Evolutionary conservation across 2,329 filamentous ascomycete genomes (phyloP).

Genomic region (Arthrobotrys sinensis): DNA sequence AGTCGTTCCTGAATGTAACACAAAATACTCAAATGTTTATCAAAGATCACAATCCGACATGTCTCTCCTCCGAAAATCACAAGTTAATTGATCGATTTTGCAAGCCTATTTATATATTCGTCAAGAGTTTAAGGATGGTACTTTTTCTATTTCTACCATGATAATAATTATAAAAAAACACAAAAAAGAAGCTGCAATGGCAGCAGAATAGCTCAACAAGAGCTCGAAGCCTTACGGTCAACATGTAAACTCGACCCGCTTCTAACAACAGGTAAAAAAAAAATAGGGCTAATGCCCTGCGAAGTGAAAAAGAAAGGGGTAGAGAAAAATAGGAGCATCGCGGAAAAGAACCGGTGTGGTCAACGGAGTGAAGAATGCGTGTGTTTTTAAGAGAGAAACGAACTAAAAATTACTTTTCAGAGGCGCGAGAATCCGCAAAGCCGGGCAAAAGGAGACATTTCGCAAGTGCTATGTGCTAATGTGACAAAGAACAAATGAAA

Average conservation of each 20-base stretch:
- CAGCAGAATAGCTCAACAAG: not conserved
- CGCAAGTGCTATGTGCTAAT: slow-evolving; percentile 30
- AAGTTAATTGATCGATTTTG: too few relatives aligned
- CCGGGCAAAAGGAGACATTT: slow-evolving; percentile 2
- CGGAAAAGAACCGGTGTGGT: not conserved
- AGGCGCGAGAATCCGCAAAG: slow-evolving; percentile 8
- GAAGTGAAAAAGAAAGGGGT: not conserved
- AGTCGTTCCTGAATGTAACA: too few relatives aligned
- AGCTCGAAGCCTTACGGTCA: not conserved
- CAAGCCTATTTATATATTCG: not conserved
- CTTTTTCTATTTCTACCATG: slow-evolving; percentile 27
- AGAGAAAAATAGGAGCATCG: not conserved
- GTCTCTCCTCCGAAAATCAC: too few relatives aligned
- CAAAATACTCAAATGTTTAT: too few relatives aligned
- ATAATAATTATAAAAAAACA: slow-evolving; percentile 9
- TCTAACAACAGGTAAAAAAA: not conserved
- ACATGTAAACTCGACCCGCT: not conserved
- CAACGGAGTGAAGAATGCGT: slow-evolving; percentile 9
- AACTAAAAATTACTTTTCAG: slow-evolving; percentile 34
- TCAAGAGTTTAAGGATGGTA: not conserved
- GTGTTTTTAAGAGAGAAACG: not conserved
- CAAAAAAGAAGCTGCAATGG: not conserved
- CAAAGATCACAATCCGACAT: too few relatives aligned
- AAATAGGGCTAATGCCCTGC: slow-evolving; percentile 1
- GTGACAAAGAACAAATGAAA: slow-evolving; percentile 21